Evolutionary conservation across 768 basidiomycete genomes (phyloP).

Genomic region (Mycena galericulata): DNA sequence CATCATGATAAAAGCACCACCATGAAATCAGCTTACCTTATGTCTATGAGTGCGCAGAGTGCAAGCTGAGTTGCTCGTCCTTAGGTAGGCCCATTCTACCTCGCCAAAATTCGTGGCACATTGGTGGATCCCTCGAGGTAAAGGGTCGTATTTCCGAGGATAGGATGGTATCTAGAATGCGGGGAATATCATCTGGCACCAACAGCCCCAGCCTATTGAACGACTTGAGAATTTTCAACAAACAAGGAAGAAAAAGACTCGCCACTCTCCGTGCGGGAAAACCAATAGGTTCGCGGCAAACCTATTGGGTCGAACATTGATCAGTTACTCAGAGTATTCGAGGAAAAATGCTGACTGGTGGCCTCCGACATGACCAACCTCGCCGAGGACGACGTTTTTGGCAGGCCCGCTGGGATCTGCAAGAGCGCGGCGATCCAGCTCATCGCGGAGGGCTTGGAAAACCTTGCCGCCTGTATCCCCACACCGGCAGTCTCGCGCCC

Average conservation of each 20-base stretch:
- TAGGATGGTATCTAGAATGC: conserved; percentile 61
- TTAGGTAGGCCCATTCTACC: conserved; percentile 77
- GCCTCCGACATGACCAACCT: conserved; percentile 85
- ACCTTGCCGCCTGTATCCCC: conserved; percentile 73
- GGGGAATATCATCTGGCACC: conserved; percentile 65
- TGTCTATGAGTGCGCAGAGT: background rate
- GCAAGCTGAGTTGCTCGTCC: conserved; percentile 63
- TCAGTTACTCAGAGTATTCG: too few relatives aligned
- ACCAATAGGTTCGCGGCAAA: conserved; percentile 52
- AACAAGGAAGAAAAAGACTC: conserved; percentile 32
- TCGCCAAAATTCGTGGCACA: conserved; percentile 69
- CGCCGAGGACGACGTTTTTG: conserved; percentile 60
- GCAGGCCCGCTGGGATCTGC: conserved; percentile 41
- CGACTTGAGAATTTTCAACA: conserved; percentile 10
- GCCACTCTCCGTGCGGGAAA: conserved; percentile 84
- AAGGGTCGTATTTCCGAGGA: conserved; percentile 44
- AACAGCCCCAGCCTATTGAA: conserved; percentile 71
- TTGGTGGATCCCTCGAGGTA: conserved; percentile 45
- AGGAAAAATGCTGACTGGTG: conserved; percentile 71
- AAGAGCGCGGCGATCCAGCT: conserved; percentile 56
- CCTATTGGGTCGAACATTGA: background rate
- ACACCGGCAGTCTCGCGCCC: conserved; percentile 83
- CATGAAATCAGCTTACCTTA: background rate
- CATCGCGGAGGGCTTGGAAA: conserved; percentile 62
- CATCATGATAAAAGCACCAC: background rate